Base-by-base conservation (phyloP, 2,329 filamentous ascomycete genomes). In the Paraconiothyrium sp. region DNA sequence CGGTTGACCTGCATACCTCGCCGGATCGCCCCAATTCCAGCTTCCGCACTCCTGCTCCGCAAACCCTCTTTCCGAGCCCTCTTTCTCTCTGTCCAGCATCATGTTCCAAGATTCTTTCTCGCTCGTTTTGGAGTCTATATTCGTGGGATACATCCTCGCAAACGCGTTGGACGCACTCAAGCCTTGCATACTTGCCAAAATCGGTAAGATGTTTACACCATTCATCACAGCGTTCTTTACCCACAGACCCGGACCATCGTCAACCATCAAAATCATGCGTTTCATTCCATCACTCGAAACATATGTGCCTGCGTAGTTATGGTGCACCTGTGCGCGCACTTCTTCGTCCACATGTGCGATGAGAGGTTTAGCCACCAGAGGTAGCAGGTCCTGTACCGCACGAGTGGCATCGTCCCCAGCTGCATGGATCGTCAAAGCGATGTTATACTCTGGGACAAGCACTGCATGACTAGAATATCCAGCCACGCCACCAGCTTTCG, bases 381-480 rank as follows among this genome's bases (percentile, higher is more conserved):
- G 61, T 1, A 75, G 60, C 4, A 74, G 51, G 6, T 59, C 61
- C 9, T 63, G 46, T 1, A 67, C 54, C 3, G 67, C 61, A 14
- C 52, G 47, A 1, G 48, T 55, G 4, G 67, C 64, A 13, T 63
- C 37, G 3, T 61, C 63, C 6, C 72, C 71, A 2, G 68, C 71
- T 2, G 65, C 66, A 30, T 63, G 69, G 37, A 75, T 70, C 2
- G 67, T 69, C 5, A 74, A 61, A 0, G 69, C 62, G 14, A 72
- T 64, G n/a, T 64, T 56, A 55, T 67, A 72, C 58, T 74, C 72
- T 0, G 71, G 72, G 8, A 74, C 58, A 9, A 72, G 13, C 2
- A 68, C 61, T 5, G 64, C 59, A 24, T 71, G 69, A 0, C 62
- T 63, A 0, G 67, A 65, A 22, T 75, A 75, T 0, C 72, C 72